Evolutionary conservation across 1,284 basidiomycete genomes (phyloP), one percentile per base, ranked within the genome.

Genomic region (Microbotryum scabiosae): DNA sequence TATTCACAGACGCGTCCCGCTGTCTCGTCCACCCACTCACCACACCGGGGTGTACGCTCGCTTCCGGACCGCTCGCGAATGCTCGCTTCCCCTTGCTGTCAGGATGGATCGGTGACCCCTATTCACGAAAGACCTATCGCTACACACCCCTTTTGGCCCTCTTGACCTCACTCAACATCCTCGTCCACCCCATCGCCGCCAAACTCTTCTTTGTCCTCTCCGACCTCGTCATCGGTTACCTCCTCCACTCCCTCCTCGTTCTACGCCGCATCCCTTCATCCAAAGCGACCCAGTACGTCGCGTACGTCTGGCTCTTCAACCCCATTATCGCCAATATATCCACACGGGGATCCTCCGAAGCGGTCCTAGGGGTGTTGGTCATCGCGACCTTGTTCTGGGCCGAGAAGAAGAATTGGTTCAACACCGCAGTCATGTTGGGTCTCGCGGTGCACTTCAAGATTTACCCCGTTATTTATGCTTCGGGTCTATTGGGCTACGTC

Each of bases 251-350:
- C 20, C 78, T 91, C 4, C 79, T 89, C 3, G 7, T 54, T 48
- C 53, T 21, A 32, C 46, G 56, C 0, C 46, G 51, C 1, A 16
- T 32, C 10, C 20, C 41, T 5, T 21, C 16, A 0, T 18, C 16
- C 3, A 43, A 16, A 20, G 59, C 60, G 23, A n/a, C 52, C 20
- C 41, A 53, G 8, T 69, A 63, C 63, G 73, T 76, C 10, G 76
- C 84, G 1, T 71, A 84, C 5, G 82, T 96, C 67, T 84, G 82
- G 82, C 84, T 97, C 2, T 80, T 97, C 63, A 97, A 94, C 75
- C 94, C 94, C 0, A 82, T 99, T 70, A 88, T 94, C 1, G 88
- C 96, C 71, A 88, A 91, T 67, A 97, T 99, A 69, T 93, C 92
- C 0, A 98, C 94, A 0, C 84, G 94, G 10, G 96, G 94, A 2